Percentiles rank a stretch among this genome's conserved stretches.
These are phyloP conservation scores for Botrytis hyacinthi DNA, from an alignment of 2,329 filamentous ascomycete genomes.

Conservation along the genomic window DNA sequence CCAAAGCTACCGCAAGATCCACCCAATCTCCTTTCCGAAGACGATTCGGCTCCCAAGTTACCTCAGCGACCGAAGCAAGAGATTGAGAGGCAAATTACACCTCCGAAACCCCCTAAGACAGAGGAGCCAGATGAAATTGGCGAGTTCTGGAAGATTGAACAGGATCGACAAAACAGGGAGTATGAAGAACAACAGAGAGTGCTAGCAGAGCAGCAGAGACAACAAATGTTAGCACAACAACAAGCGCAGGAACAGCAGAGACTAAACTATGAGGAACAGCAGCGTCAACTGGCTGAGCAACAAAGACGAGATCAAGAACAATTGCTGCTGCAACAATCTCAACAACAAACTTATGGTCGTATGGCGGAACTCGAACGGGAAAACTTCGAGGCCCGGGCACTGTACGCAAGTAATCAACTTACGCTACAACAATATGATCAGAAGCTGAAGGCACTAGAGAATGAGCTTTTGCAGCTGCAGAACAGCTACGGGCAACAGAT, in stretches of 20 bases:
- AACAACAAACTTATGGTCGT: constrained; percentile 93
- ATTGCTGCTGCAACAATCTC: constrained; percentile 80
- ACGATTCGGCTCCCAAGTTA: constrained; percentile 78
- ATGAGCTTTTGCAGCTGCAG: constrained; percentile 79
- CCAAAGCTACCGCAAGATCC: constrained; percentile 94
- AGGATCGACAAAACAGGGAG: constrained; percentile 86
- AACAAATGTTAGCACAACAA: constrained; percentile 77
- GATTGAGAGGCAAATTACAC: constrained; percentile 66
- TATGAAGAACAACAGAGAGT: constrained; percentile 93
- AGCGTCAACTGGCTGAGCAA: constrained; percentile 81
- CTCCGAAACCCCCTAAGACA: constrained; percentile 63
- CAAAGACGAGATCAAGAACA: constrained; percentile 89
- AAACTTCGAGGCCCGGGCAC: constrained; percentile 88
- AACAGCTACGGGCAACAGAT: constrained; percentile 82
- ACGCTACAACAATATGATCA: constrained; percentile 97
- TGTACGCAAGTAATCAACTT: constrained; percentile 95
- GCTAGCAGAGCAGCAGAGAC: constrained; percentile 81
- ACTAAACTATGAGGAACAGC: constrained; percentile 99
- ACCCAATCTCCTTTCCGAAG: constrained; percentile 82
- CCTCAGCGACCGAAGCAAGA: constrained; percentile 77
- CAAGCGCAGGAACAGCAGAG: constrained; percentile 78
- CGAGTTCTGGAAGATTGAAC: constrained; percentile 96
- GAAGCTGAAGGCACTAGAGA: constrained; percentile 87
- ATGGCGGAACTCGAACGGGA: constrained; percentile 93
- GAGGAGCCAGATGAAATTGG: constrained; percentile 92